Base-by-base conservation (phyloP, 1,284 basidiomycete genomes). In the Trametes versicolor region DNA sequence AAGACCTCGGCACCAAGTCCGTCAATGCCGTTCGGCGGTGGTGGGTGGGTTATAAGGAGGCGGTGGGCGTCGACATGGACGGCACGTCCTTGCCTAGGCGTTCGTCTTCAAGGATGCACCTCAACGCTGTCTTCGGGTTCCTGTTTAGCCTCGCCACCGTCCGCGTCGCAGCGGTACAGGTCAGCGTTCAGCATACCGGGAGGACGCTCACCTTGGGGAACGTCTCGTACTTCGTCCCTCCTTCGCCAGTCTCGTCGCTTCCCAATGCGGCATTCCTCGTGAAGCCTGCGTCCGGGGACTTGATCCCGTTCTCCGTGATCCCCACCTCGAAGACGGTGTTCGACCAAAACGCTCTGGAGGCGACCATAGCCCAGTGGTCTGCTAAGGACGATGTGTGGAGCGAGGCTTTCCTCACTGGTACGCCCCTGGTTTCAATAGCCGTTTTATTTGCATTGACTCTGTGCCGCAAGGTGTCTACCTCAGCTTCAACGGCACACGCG, bases 221-320 rank as follows among this genome's bases (percentile, higher is more conserved):
- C 21, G 51, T 73, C 51, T 66, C 74, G 23, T 77, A 76, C 70
- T 75, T 72, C 56, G 70, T 73, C 1, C 70, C 74, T 0, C 67
- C 73, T 1, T 58, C 67, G 1, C 74, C 75, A 6, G 74, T 75
- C 0, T 72, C 75, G 5, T 58, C 63, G 12, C 62, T 75, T 21
- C 61, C 57, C 8, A 62, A 74, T 41, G 56, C 60, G 3, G 62
- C 60, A 37, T 36, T 50, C 19, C 61, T 62, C 15, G 19, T 58
- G 7, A 65, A 61, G 29, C 55, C 58, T 12, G 41, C 60, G 23
- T 58, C 56, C 19, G 54, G 58, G 4, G 62, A 63, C 3, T 61
- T 76, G 13, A 59, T 75, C 4, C 73, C 75, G 10, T 72, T 77
- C 66, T 74, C 75, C 9, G 74, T 76, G 41, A 65, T 77, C 27